Percentiles rank a stretch among this genome's conserved stretches.
These are phyloP conservation scores for Calocera cornea DNA, from an alignment of 768 basidiomycete genomes.

Conservation along the genomic window DNA sequence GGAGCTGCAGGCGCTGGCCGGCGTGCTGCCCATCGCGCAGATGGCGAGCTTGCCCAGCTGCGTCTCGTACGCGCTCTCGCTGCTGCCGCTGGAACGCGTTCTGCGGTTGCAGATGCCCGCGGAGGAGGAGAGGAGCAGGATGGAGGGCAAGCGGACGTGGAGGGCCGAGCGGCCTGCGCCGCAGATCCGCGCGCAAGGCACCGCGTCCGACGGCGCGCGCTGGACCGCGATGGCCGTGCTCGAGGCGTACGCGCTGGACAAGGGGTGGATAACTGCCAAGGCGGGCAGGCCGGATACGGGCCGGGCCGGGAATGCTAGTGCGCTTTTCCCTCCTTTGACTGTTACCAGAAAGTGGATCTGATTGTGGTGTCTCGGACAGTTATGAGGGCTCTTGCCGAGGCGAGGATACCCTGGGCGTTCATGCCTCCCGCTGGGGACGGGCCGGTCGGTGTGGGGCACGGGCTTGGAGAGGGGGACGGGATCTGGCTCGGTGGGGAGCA, in stretches of 20 bases:
- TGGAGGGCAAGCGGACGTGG: slow-evolving; percentile 69
- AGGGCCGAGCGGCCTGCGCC: slow-evolving; percentile 32
- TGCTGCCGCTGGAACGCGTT: slow-evolving; percentile 66
- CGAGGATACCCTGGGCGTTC: slow-evolving; percentile 69
- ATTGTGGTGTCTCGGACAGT: slow-evolving; percentile 34
- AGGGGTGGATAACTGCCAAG: slow-evolving; percentile 82
- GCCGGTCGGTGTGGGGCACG: slow-evolving; percentile 19
- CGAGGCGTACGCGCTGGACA: slow-evolving; percentile 57
- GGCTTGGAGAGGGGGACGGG: slow-evolving; percentile 10
- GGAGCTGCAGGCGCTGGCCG: slow-evolving; percentile 71
- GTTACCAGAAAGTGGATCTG: background rate
- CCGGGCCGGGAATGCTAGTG: slow-evolving; percentile 80
- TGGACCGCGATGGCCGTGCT: slow-evolving; percentile 89
- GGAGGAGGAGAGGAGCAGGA: slow-evolving; percentile 20
- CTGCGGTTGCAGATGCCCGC: slow-evolving; percentile 45
- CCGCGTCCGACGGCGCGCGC: slow-evolving; percentile 13
- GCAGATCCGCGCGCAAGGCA: slow-evolving; percentile 18
- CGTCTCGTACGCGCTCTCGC: slow-evolving; percentile 49
- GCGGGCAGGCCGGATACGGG: slow-evolving; percentile 79
- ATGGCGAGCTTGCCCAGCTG: slow-evolving; percentile 76
- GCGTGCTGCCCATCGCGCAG: slow-evolving; percentile 65
- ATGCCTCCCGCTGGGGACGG: slow-evolving; percentile 45
- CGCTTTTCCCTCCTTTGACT: background rate
- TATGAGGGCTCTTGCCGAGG: slow-evolving; percentile 70
- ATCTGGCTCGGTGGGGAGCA: slow-evolving; percentile 2